Evolutionary conservation across 805 yeast genomes (phyloP), one percentile per base, ranked within the genome.

Genomic region (Groenewaldozyma tartarivorans): DNA sequence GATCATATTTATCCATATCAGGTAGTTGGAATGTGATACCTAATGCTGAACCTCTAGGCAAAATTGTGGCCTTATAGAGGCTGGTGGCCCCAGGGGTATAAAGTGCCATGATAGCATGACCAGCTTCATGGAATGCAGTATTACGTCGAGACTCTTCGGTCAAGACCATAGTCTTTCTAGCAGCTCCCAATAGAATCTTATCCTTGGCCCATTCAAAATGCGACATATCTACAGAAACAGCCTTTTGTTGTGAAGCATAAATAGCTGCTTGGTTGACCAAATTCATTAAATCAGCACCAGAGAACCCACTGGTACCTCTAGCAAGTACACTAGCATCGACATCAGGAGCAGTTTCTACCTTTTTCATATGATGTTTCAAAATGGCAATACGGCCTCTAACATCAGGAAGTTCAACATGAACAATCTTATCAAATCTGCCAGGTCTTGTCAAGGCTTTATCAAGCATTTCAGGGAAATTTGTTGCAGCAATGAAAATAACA

Each of bases 201-300:
- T 92, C 99, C 63, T 92, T 92, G 33, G 99, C 98, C 98, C 98
- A 92, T 62, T 92, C 99, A 48, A 92, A 78, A 62, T 92, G 97
- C 35, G 63, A 60, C 94, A 86, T 83, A 56, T 80, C 85, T 20
- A 92, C 98, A 19, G 88, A 73, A 29, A 86, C 74, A 1, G 97
- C 97, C 50, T 84, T 81, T 54, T 81, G 76, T 57, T 87, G 96
- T 21, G 96, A 86, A 0, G 98, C 99, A 58, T 82, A 81, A 36
- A 92, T 87, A 3, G 99, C 99, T 13, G 99, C 99, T 62, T 92
- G 96, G 64, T 92, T 92, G 32, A 92, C 96, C 48, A 92, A 71
- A 60, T 92, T 92, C 79, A 85, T 84, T 48, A 92, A 68, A 52
- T 88, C 97, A 17, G 99, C 99, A 57, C 99, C 99, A n/a, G 94